Conservation (phyloP, 495 filamentous ascomycete genomes). For the Xylaria curta region DNA sequence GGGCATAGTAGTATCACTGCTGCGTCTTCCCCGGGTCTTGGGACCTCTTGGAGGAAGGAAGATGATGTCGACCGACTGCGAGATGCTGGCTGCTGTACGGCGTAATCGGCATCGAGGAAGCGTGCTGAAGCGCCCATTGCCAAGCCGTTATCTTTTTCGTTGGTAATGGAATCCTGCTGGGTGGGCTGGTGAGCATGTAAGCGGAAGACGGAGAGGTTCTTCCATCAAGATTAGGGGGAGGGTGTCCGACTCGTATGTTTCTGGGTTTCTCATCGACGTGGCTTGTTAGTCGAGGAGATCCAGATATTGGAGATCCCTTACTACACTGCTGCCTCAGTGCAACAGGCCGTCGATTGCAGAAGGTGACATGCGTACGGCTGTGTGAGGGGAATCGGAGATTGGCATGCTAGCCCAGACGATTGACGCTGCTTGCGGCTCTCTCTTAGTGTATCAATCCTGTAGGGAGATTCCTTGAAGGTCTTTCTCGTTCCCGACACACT, state of each 20-base stretch:
- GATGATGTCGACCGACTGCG: slow-evolving; percentile 14
- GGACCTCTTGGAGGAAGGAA: slow-evolving; percentile 6
- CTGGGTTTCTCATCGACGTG: slow-evolving; percentile 7
- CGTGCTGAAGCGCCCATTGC: slow-evolving; percentile 8
- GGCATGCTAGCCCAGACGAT: slow-evolving; percentile 7
- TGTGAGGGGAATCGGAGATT: slow-evolving; percentile 5
- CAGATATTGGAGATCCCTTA: slow-evolving; percentile 16
- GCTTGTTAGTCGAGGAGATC: neutral
- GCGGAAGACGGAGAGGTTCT: slow-evolving; percentile 3
- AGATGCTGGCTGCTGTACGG: slow-evolving; percentile 11
- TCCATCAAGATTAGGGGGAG: slow-evolving; percentile 1
- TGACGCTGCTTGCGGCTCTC: slow-evolving; percentile 22
- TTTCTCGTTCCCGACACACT: slow-evolving; percentile 9
- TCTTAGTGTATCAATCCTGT: neutral
- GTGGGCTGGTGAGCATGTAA: neutral
- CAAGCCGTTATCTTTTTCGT: slow-evolving; percentile 23
- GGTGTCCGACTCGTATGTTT: slow-evolving; percentile 9
- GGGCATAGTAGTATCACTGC: slow-evolving; percentile 17
- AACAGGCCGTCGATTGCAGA: slow-evolving; percentile 17
- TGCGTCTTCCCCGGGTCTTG: slow-evolving; percentile 24
- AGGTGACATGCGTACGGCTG: slow-evolving; percentile 19
- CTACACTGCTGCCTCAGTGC: slow-evolving; percentile 10
- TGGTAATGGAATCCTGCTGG: slow-evolving; percentile 14
- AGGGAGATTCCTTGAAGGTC: slow-evolving; percentile 5
- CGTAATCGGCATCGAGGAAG: slow-evolving; percentile 18